Base-by-base conservation (phyloP, 495 filamentous ascomycete genomes). In the Evansstolkia leycettana region DNA sequence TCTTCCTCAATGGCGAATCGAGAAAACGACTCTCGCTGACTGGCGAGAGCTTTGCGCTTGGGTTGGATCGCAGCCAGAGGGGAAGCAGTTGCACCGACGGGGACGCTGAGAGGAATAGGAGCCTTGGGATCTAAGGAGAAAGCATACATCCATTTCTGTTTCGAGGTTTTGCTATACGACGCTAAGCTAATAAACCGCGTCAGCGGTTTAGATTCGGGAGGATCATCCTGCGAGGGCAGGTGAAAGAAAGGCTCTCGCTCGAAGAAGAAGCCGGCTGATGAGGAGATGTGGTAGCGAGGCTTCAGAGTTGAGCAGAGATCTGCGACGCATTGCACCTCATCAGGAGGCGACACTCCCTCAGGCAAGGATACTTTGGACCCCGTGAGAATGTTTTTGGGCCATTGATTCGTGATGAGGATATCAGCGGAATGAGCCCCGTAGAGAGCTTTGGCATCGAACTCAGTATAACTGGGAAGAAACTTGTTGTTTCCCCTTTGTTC, bases 181-280 rank as follows among this genome's bases (percentile, higher is more conserved):
- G 83, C 89, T 3, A 96, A 58, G 32, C 84, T 88, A 48, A 95
- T 76, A 55, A 98, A 96, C 14, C 89, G 78, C 2, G 88, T 94
- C 3, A 92, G 57, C 2, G 63, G 63, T 37, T 64, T 72, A 1
- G 54, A 52, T 15, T 72, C 63, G 7, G 69, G 69, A 6, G 56
- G 58, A 4, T 29, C 11, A 15, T 71, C 65, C 32, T 70, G 65
- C 6, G 62, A 59, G 4, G 75, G 67, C 37, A 65, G 52, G 48
- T 92, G 80, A 54, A 86, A 82, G 69, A 94, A 96, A 0, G 90
- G 88, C 52, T 94, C 90, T 13, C 90, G 76, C 60, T 95, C 89
- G 46, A 75, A 95, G 60, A 81, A 89, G 46, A 76, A 67, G 7
- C 63, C 50, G 6, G 72, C 65, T 0, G 84, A 80, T 9, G 71